Evolutionary conservation across 2,329 filamentous ascomycete species (phyloP), one percentile per base, ranked within the genome.

Genomic region (Alternaria infectoria): DNA sequence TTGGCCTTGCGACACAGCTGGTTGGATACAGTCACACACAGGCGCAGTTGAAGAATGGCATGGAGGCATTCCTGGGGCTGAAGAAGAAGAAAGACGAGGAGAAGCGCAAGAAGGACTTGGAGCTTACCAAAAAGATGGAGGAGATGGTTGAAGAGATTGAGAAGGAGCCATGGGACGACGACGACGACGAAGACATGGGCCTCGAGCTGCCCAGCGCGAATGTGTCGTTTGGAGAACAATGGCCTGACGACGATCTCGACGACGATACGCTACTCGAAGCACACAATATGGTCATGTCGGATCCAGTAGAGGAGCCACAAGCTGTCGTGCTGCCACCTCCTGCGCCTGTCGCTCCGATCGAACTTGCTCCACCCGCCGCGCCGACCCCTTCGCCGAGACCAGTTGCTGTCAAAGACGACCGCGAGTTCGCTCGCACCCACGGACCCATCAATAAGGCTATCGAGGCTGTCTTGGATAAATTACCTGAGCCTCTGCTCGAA

Each of bases 1-100:
- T 80, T 3, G 75, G 80, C 4, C 51, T 79, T 19, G 80, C 80
- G 8, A 81, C 79, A 6, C 80, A 81, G 61, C 49, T 80, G 26
- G 71, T 75, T 54, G 79, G 80, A n/a, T 81, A 74, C 51, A 79
- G 71, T 51, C 77, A 76, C 30, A 79, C 76, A 0, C 80, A 81
- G 65, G 75, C 73, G 43, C 66, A 71, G 58, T 55, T 80, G 64
- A 81, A 81, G 66, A 74, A 59, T 26, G 77, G 75, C 19, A 81
- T 81, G 79, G 77, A 80, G 59, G 68, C 74, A 0, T 79, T 79
- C 47, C 21, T 79, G 32, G 76, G 77, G 0, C 56, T 76, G 12
- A 70, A 61, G 26, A 76, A 74, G 61, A 68, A 66, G 45, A 67
- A 65, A 15, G 70, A 71, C 6, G 64, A 72, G 2, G 72, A 74